A percentile compares a stretch with the other conserved stretches of the same genome.
Conservation (phyloP, 2,329 filamentous ascomycete species). For the Botrytis hyacinthi region DNA sequence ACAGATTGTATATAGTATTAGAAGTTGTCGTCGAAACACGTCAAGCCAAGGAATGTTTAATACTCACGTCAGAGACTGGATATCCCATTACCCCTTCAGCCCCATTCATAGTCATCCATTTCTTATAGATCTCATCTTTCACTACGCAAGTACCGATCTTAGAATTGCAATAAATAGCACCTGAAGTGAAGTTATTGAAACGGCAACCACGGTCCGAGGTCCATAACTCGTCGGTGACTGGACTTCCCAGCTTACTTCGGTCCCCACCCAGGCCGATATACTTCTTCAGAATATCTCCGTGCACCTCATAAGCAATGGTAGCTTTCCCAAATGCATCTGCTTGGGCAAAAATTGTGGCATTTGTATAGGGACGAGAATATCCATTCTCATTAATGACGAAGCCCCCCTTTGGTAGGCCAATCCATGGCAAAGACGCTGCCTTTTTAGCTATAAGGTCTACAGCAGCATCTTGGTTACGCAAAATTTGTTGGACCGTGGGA, state of each 20-base stretch:
- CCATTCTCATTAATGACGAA: constrained; percentile 6
- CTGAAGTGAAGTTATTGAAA: constrained; percentile 7
- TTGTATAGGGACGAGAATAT: constrained; percentile 9
- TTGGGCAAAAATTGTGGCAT: constrained; percentile 11
- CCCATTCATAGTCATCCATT: constrained; percentile 3
- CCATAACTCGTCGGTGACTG: constrained; percentile 6
- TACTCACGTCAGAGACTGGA: constrained; percentile 9
- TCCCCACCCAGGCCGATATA: not conserved
- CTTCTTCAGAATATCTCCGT: constrained; percentile 14
- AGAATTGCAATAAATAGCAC: constrained; percentile 11
- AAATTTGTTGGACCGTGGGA: constrained; percentile 6
- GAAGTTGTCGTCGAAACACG: not conserved
- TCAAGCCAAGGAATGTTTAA: not conserved
- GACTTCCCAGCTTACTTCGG: constrained; percentile 8
- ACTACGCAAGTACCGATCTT: constrained; percentile 4
- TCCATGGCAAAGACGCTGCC: constrained; percentile 11
- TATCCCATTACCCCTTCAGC: constrained; percentile 10
- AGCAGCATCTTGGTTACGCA: constrained; percentile 14
- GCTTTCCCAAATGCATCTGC: constrained; percentile 15
- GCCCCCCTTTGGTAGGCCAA: not conserved
- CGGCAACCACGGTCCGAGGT: not conserved
- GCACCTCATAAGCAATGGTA: constrained; percentile 10
- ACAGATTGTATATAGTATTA: not conserved
- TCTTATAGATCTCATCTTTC: constrained; percentile 4
- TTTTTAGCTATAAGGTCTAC: constrained; percentile 8